Evolutionary conservation across 1,284 basidiomycete genomes (phyloP).

Genomic region (Butyriboletus pseudospeciosus): DNA sequence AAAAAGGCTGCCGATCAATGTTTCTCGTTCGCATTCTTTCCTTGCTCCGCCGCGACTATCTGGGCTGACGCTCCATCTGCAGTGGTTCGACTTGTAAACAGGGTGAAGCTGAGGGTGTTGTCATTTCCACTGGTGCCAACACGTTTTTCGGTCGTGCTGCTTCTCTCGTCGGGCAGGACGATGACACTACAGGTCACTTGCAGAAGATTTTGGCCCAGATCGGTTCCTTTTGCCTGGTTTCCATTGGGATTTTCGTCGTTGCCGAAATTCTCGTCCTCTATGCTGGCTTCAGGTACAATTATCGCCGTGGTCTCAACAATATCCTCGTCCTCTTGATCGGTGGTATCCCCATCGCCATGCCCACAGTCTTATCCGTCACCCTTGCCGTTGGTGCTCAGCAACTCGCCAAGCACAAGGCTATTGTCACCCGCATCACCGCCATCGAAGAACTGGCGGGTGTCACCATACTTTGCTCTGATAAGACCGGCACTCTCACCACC

Average conservation of each 20-base stretch:
- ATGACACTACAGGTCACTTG: slow-evolving; percentile 95
- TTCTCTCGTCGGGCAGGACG: slow-evolving; percentile 91
- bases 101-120: slow-evolving; percentile 95
- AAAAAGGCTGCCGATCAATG: slow-evolving; percentile 94
- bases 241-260: slow-evolving; percentile 89
- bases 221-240: slow-evolving; percentile 91
- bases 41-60: background rate
- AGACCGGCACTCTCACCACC: slow-evolving; percentile 96
- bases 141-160: slow-evolving; percentile 96
- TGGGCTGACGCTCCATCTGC: slow-evolving; percentile 9
- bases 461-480: slow-evolving; percentile 95
- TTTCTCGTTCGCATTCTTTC: slow-evolving; percentile 70
- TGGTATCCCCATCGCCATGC: slow-evolving; percentile 99
- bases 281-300: slow-evolving; percentile 81
- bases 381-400: slow-evolving; percentile 98
- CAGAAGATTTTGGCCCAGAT: slow-evolving; percentile 97
- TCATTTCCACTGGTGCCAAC: slow-evolving; percentile 94
- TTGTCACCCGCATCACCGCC: slow-evolving; percentile 96
- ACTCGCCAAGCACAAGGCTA: slow-evolving; percentile 97
- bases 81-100: slow-evolving; percentile 96
- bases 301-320: slow-evolving; percentile 94
- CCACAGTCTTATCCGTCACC: slow-evolving; percentile 92
- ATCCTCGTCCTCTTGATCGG: slow-evolving; percentile 96
- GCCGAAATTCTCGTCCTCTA: slow-evolving; percentile 88
- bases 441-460: slow-evolving; percentile 97